Evolutionary conservation across 306 rosid genomes (phyloP), one percentile per base, ranked within the genome.

Genomic region (Rubus parviflorus): DNA sequence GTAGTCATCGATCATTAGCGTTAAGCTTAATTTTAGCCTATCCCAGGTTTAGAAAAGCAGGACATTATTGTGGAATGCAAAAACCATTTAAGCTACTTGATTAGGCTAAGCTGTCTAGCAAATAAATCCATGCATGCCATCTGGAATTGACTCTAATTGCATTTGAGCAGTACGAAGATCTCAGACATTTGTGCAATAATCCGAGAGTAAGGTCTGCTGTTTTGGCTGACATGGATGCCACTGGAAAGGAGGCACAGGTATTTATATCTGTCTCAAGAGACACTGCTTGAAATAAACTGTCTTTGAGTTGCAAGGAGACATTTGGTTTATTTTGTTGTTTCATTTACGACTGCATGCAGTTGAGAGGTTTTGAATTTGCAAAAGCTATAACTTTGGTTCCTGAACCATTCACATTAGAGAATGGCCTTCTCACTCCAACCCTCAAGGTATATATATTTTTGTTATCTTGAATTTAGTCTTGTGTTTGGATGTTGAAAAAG

Each of bases 341-440:
- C 43, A 52, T 57, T 73, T 60, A 13, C 43, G 58, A 79, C 47
- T 87, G 70, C 86, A 94, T 87, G 70, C 86, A 94, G 97, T 86
- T 94, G 87, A 88, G 97, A 88, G 98, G 98, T 65, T 94, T 94
- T 80, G 98, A 94, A 90, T 94, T 82, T 77, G 92, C 84, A 72
- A 94, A 90, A 89, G 90, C 94, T 23, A 81, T 91, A 48, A 88
- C 89, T 81, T 81, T 94, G 89, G 88, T 86, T 71, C 84, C 15
- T 2, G 97, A 94, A 79, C 94, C 90, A 30, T 90, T 94, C 80
- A 83, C 94, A 0, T 4, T 87, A 82, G 98, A 94, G 78, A 91
- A 91, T 76, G 97, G 86, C 73, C 89, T 94, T 66, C 87, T 90
- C 53, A 94, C 98, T 61, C 98, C 98, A 37, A 94, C 98, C 15